A percentile compares a stretch with the other conserved stretches of the same genome.
These are phyloP conservation scores for Kokia cookei DNA, from an alignment of 441 rosid species.

Conservation along the genomic window DNA sequence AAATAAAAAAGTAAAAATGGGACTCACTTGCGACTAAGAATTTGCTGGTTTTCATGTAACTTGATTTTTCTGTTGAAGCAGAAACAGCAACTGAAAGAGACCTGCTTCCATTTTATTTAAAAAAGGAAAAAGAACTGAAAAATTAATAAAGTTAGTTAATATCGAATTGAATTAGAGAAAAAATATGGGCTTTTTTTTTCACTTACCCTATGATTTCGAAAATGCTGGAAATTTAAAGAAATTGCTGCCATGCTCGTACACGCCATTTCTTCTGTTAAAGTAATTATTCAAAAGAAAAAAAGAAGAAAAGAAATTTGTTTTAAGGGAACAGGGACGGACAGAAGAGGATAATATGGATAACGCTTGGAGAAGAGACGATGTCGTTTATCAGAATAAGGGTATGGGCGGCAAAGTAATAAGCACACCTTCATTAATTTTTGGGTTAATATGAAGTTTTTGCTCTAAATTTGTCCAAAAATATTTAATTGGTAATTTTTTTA, in stretches of 20 bases:
- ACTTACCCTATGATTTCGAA: conserved; percentile 10
- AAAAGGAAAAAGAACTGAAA: background rate
- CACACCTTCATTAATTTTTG: background rate
- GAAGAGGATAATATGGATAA: background rate
- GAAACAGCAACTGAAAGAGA: background rate
- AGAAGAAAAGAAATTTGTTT: background rate
- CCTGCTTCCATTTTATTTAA: background rate
- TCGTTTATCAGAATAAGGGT: background rate
- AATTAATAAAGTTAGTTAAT: background rate
- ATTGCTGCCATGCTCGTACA: conserved; percentile 5
- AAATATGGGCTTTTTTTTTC: background rate
- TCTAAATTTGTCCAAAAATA: no score
- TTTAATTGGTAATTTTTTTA: no score
- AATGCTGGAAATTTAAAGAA: conserved; percentile 2
- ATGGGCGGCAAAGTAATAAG: background rate
- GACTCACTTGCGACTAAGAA: background rate
- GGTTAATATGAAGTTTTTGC: no score
- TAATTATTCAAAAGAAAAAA: no score
- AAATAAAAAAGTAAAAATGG: background rate
- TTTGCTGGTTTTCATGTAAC: background rate
- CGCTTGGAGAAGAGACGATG: background rate
- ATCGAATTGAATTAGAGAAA: background rate
- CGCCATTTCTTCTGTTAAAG: conserved; percentile 10
- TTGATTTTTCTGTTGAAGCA: background rate
- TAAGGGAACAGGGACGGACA: background rate